Conservation (phyloP, 2,329 filamentous ascomycete genomes). For the Didymella segeticola region DNA sequence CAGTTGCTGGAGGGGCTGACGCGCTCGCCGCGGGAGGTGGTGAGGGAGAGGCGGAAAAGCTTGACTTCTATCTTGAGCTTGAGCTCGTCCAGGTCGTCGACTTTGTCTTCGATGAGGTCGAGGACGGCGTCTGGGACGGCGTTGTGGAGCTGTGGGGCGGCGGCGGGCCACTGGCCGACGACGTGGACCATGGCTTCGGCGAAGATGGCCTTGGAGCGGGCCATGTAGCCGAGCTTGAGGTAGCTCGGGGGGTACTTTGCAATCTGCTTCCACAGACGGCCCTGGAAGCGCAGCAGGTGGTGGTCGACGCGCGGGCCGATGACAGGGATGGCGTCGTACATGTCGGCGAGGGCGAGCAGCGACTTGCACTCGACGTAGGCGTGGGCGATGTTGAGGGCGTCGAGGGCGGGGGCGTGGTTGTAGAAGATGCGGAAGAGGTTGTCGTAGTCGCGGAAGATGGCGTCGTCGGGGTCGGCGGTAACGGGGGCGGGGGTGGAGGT, state of each 20-base stretch:
- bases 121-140: slow-evolving; percentile 77
- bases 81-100: slow-evolving; percentile 85
- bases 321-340: slow-evolving; percentile 88
- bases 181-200: slow-evolving; percentile 86
- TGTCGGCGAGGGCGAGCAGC: slow-evolving; percentile 85
- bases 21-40: slow-evolving; percentile 79
- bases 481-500: slow-evolving; percentile 32
- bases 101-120: slow-evolving; percentile 93
- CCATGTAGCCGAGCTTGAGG: slow-evolving; percentile 85
- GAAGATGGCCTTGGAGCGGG: slow-evolving; percentile 79
- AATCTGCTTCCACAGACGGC: slow-evolving; percentile 91
- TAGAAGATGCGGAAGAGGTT: slow-evolving; percentile 97
- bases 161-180: slow-evolving; percentile 90
- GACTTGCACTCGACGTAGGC: slow-evolving; percentile 95
- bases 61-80: slow-evolving; percentile 80
- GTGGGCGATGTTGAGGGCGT: slow-evolving; percentile 86
- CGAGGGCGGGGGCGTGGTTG: slow-evolving; percentile 83
- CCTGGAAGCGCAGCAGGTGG: slow-evolving; percentile 90
- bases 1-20: slow-evolving; percentile 81
- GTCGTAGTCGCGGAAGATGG: slow-evolving; percentile 89
- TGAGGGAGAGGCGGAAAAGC: slow-evolving; percentile 81
- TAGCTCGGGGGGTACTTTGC: slow-evolving; percentile 95
- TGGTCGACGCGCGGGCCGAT: slow-evolving; percentile 91
- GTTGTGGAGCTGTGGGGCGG: slow-evolving; percentile 74
- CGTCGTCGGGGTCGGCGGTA: slow-evolving; percentile 68